Conservation (phyloP, 2,329 filamentous ascomycete genomes). For the Shiraia bambusicola region DNA sequence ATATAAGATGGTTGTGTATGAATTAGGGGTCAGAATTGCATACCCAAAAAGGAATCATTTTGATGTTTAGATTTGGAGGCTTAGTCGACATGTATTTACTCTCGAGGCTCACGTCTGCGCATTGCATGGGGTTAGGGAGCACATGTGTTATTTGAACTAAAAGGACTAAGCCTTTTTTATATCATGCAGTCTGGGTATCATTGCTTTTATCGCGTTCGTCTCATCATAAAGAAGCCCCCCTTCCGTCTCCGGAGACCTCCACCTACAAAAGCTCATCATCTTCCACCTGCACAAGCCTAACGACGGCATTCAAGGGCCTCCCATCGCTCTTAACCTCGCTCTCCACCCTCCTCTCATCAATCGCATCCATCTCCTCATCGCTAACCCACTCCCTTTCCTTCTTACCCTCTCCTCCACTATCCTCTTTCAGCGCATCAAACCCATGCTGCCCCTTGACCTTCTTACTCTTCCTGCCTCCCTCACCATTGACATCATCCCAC, state of each 20-base stretch:
- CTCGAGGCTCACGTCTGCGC: no score
- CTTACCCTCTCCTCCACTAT: slow-evolving; percentile 12
- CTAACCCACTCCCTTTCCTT: slow-evolving; percentile 28
- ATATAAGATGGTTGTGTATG: slow-evolving; percentile 5
- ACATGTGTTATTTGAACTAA: no score
- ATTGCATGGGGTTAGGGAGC: no score
- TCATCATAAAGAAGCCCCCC: not conserved
- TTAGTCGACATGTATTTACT: no score
- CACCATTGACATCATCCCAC: slow-evolving; percentile 43
- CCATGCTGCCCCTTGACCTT: slow-evolving; percentile 18
- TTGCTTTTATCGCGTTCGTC: not conserved
- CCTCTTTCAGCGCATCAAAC: slow-evolving; percentile 19
- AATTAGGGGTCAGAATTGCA: no score
- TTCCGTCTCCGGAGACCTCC: no score
- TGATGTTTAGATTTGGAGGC: no score
- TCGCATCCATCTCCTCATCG: slow-evolving; percentile 36
- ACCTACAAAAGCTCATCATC: slow-evolving; percentile 34
- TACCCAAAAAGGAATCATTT: no score
- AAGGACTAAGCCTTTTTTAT: no score
- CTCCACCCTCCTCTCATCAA: slow-evolving; percentile 7
- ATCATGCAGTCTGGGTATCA: no score
- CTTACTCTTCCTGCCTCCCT: slow-evolving; percentile 16
- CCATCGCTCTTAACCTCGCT: slow-evolving; percentile 14
- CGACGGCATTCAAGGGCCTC: slow-evolving; percentile 16
- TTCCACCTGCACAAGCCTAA: slow-evolving; percentile 16